Base-by-base conservation (phyloP, 805 yeast species). In the Yamadazyma sp. region DNA sequence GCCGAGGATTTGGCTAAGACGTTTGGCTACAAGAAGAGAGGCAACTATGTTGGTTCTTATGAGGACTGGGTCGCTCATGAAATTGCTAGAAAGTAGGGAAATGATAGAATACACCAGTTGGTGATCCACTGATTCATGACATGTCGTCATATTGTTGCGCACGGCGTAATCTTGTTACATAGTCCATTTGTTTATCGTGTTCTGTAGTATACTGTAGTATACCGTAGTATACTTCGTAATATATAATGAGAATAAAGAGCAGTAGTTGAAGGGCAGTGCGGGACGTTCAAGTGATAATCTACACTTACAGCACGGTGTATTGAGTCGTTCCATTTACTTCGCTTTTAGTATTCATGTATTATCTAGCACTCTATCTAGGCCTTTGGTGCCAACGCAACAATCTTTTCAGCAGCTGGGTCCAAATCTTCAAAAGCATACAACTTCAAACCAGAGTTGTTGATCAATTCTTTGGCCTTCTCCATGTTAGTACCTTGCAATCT, bases 401-500 rank as follows among this genome's bases (percentile, higher is more conserved):
- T 95, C 73, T 84, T 87, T 73, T 86, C 82, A 53, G 99, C 99
- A 59, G 99, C 99, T 51, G 87, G 86, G 70, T 93, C 99, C 55
- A 93, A 80, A 64, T 93, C 96, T 60, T 82, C 84, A 70, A 82
- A 86, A 44, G 95, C 82, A 67, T 77, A 88, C 66, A 93, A 85
- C 78, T 89, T 86, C 66, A 93, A 77, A 38, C 98, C 98, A 27
- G 96, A 87, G 59, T 87, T 76, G 49, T 75, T 67, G 56, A 93
- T 86, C 69, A 91, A 78, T 60, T 84, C 75, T 70, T 83, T 86
- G 56, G 98, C 99, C 60, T 82, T 74, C 54, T 79, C 85, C 69
- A 83, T 77, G 75, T 93, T 93, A 48, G 99, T 93, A 70, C 99
- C 99, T 76, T 95, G 98, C 62, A 93, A 77, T 80, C 99, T 88